These are phyloP conservation scores for Tolypocladium inflatum DNA, from an alignment of 2,329 filamentous ascomycete genomes.

Conservation along the genomic window DNA sequence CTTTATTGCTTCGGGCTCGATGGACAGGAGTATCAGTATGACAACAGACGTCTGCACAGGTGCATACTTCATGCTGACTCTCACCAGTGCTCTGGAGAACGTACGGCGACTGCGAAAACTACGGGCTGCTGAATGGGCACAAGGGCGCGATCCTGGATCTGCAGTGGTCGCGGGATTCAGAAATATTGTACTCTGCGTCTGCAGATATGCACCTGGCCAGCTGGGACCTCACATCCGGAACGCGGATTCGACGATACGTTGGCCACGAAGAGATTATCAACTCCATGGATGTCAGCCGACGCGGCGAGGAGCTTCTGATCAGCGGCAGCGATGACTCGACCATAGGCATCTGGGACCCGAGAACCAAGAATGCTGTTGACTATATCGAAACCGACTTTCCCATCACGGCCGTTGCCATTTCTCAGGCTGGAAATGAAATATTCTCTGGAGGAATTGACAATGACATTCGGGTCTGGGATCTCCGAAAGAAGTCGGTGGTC, in stretches of 20 bases:
- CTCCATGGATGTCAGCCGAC: conserved; percentile 74
- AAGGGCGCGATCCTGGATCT: conserved; percentile 85
- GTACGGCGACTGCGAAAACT: conserved; percentile 89
- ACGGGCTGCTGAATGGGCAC: conserved; percentile 79
- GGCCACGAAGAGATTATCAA: conserved; percentile 98
- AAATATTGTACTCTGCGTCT: conserved; percentile 82
- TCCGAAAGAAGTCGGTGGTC: conserved; percentile 80
- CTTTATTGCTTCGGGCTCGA: conserved; percentile 85
- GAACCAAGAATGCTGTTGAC: conserved; percentile 79
- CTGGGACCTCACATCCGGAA: conserved; percentile 91
- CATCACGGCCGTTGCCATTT: conserved; percentile 82
- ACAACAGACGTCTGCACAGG: conserved; percentile 4
- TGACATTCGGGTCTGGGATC: conserved; percentile 93
- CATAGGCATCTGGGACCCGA: conserved; percentile 92
- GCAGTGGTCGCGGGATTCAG: conserved; percentile 93
- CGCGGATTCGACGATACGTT: conserved; percentile 80
- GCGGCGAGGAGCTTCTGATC: conserved; percentile 83
- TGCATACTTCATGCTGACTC: conserved; percentile 5
- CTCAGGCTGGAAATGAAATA: conserved; percentile 89
- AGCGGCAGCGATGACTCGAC: conserved; percentile 90
- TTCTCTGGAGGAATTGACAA: conserved; percentile 95
- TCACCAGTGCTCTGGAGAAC: conserved; percentile 80
- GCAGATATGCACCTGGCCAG: conserved; percentile 89
- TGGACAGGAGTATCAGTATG: conserved; percentile 85
- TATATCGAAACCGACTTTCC: conserved; percentile 89